phyloP scores from a whole-genome alignment of 108 stramenopile genomes.

The Pseudonitzschia pungens region DNA sequence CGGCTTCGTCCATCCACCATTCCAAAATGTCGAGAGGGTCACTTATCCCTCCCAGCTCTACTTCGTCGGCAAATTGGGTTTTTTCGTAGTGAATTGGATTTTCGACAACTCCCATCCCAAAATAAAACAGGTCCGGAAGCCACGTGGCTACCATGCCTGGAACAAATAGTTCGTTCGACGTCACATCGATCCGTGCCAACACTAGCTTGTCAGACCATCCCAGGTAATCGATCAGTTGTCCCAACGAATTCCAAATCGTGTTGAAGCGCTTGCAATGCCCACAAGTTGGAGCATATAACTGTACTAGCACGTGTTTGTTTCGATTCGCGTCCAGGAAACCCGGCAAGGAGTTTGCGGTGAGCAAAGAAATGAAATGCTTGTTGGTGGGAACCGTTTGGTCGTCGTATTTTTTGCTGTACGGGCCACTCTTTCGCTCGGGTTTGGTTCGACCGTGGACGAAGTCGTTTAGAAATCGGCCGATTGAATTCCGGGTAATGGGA shows the following conservation, averaged over 20 bases:
- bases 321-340: slow-evolving; percentile 19
- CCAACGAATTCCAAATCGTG: slow-evolving; percentile 63
- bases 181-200: slow-evolving; percentile 11
- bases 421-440: slow-evolving; percentile 22
- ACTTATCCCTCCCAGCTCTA: slow-evolving; percentile 20
- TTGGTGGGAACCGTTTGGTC: slow-evolving; percentile 5
- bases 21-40: slow-evolving; percentile 34
- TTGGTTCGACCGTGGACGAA: slow-evolving; percentile 30
- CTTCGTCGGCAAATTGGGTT: neutral
- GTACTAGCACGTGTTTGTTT: slow-evolving; percentile 49
- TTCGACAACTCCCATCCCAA: slow-evolving; percentile 1
- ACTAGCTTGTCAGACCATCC: slow-evolving; percentile 50
- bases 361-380: slow-evolving; percentile 32
- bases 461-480: slow-evolving; percentile 35
- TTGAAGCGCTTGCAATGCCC: slow-evolving; percentile 82
- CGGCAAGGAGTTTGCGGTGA: slow-evolving; percentile 47
- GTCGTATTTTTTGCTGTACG: neutral
- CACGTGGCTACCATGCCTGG: neutral
- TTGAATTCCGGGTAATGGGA: slow-evolving; percentile 20
- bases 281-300: slow-evolving; percentile 59
- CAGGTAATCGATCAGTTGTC: slow-evolving; percentile 44
- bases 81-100: neutral
- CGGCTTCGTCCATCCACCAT: slow-evolving; percentile 34
- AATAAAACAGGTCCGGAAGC: slow-evolving; percentile 17
- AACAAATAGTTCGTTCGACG: slow-evolving; percentile 10